Evolutionary conservation across 805 yeast genomes (phyloP).

Genomic region (Yarrowia osloensis): DNA sequence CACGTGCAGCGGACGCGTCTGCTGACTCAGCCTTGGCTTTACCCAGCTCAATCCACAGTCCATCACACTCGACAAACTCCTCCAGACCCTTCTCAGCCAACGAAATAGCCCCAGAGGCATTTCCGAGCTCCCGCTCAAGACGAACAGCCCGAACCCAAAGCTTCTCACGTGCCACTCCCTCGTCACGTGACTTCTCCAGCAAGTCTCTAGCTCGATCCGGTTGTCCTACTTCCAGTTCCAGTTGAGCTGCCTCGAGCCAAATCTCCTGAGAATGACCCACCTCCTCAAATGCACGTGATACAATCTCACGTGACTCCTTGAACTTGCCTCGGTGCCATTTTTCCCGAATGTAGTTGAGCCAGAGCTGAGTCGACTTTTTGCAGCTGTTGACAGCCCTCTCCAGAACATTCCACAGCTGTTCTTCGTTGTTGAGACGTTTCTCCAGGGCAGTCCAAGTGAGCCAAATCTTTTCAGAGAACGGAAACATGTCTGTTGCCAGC

Average conservation of each 20-base stretch:
- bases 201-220: slow-evolving; percentile 44
- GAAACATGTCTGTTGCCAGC: slow-evolving; percentile 50
- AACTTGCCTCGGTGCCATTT: slow-evolving; percentile 56
- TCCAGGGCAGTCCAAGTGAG: slow-evolving; percentile 40
- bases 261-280: slow-evolving; percentile 55
- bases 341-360: slow-evolving; percentile 74
- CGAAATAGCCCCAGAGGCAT: slow-evolving; percentile 45
- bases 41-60: slow-evolving; percentile 30
- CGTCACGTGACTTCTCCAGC: slow-evolving; percentile 47
- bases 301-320: slow-evolving; percentile 54
- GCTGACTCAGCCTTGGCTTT: not conserved
- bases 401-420: slow-evolving; percentile 50
- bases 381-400: slow-evolving; percentile 55
- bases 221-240: slow-evolving; percentile 53
- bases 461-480: slow-evolving; percentile 45
- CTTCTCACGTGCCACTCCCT: slow-evolving; percentile 48
- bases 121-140: slow-evolving; percentile 49
- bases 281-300: slow-evolving; percentile 50
- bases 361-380: slow-evolving; percentile 54
- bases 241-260: slow-evolving; percentile 72
- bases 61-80: slow-evolving; percentile 51
- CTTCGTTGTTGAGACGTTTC: slow-evolving; percentile 35
- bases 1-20: slow-evolving; percentile 47
- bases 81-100: slow-evolving; percentile 52
- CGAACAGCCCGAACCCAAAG: slow-evolving; percentile 65